Evolutionary conservation across 2,329 filamentous ascomycete species (phyloP).

Genomic region (Apiospora rasikravindrae): DNA sequence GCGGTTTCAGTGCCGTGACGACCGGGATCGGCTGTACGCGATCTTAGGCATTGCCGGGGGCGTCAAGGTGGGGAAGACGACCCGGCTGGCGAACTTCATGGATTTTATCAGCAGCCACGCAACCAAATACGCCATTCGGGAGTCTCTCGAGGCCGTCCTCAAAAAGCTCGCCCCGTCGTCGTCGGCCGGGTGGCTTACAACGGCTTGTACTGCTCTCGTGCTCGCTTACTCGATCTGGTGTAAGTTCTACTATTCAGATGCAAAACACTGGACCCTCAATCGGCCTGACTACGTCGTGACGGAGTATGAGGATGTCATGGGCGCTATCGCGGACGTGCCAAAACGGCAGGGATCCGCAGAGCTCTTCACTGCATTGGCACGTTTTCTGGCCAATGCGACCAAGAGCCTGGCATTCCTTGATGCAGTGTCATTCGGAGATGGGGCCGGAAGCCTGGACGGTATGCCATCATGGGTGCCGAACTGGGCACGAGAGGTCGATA

Average conservation of each 20-base stretch:
- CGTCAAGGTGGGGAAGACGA: background rate
- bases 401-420: background rate
- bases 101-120: background rate
- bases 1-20: background rate
- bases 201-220: background rate
- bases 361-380: background rate
- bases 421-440: background rate
- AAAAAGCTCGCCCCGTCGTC: background rate
- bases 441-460: background rate
- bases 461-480: background rate
- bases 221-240: background rate
- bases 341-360: background rate
- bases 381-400: background rate
- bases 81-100: background rate
- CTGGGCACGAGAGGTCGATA: background rate
- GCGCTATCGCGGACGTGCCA: background rate
- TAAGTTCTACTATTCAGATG: background rate
- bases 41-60: background rate
- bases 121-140: too few species aligned
- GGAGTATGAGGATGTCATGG: background rate
- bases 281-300: background rate
- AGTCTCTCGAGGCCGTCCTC: background rate
- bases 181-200: background rate
- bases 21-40: background rate
- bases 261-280: background rate